Evolutionary conservation across 257 asterid genomes (phyloP), one percentile per base, ranked within the genome.

Genomic region (Lavandula angustifolia): DNA sequence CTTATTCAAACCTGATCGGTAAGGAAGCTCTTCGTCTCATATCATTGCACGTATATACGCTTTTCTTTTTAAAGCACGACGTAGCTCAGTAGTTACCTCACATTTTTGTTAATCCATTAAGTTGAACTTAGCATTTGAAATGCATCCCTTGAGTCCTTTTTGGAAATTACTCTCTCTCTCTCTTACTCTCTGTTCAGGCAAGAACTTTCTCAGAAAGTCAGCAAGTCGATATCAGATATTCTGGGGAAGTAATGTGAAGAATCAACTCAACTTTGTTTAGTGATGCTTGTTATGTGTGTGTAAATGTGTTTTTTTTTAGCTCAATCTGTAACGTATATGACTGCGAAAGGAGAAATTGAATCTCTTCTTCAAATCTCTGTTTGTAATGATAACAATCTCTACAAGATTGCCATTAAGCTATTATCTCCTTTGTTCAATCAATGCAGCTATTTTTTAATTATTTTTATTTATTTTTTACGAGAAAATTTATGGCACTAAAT

Each of bases 1-100:
- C 81, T 57, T 92, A 62, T 92, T 87, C 94, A 92, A 84, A 77
- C 98, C 98, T 10, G 86, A 87, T 66, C 66, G 98, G 98, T 92
- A 72, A 65, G 87, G 42, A 72, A 34, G 38, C 33, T 52, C 53
- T 49, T 22, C 38, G 1, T 40, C 27, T 62, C 55, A 32, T 52
- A 55, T 53, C 58, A 72, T 54, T 44, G 8, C 58, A 46, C 22
- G 10, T 37, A 48, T 37, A 10, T 38, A 52, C 18, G 18, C 55
- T 27, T 51, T 63, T 33, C 17, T 42, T 13, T 11, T 56, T 12
- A 32, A 60, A 52, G 37, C 34, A 34, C n/a, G 37, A 4, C 0
- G 1, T 31, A n/a, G n/a, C n/a, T n/a, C n/a, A n/a, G n/a, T n/a
- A 35, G 35, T 47, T 38, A 29, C 61, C 17, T 37, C 10, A 11